These are phyloP conservation scores for Cladosporium sp. DNA, from an alignment of 2,329 filamentous ascomycete genomes.

Conservation along the genomic window DNA sequence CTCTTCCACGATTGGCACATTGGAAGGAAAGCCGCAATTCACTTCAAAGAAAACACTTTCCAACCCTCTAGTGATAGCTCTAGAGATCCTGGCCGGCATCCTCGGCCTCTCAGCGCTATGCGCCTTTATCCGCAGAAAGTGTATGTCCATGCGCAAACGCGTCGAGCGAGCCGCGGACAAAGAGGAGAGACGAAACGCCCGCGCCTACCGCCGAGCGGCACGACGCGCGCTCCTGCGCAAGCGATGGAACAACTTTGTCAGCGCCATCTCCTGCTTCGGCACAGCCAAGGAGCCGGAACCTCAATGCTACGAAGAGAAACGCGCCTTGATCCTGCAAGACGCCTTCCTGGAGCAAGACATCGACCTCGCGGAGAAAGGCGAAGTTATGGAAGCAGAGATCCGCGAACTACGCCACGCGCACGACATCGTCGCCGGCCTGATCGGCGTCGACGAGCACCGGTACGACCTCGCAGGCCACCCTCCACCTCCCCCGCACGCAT, in stretches of 20 bases:
- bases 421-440: conserved; percentile 40
- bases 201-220: conserved; percentile 49
- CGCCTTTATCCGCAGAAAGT: conserved; percentile 41
- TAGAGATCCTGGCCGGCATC: conserved; percentile 40
- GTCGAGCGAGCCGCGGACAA: conserved; percentile 48
- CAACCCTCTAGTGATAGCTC: conserved; percentile 24
- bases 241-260: conserved; percentile 40
- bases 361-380: conserved; percentile 37
- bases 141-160: conserved; percentile 43
- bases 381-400: conserved; percentile 44
- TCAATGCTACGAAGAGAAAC: conserved; percentile 48
- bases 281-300: conserved; percentile 28
- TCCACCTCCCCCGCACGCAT: conserved; percentile 21
- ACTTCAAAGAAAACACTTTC: conserved; percentile 2
- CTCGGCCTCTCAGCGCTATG: conserved; percentile 41
- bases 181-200: conserved; percentile 48
- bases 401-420: conserved; percentile 47
- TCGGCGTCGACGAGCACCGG: conserved; percentile 24
- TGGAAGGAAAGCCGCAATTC: conserved; percentile 4
- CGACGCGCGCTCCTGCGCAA: conserved; percentile 45
- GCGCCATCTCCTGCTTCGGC: conserved; percentile 25
- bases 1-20: neutral
- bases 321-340: conserved; percentile 39
- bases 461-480: conserved; percentile 25
- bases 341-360: conserved; percentile 33